Evolutionary conservation across 228 moss, liverwort and hornwort species (phyloP).

Genomic region (Sphagnum magellanicum): DNA sequence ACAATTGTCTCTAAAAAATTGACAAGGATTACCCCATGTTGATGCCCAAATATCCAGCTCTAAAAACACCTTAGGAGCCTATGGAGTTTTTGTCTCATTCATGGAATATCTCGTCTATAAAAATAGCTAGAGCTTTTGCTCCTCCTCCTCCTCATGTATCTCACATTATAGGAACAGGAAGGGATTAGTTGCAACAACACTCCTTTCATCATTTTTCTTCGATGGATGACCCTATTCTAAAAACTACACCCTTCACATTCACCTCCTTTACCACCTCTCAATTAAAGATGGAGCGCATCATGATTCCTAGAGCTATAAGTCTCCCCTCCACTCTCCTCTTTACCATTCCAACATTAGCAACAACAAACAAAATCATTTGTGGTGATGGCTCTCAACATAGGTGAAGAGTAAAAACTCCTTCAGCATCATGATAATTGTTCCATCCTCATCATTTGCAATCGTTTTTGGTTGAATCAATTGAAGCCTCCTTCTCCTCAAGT

Average conservation of each 20-base stretch:
- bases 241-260: constrained; percentile 51
- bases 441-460: no score
- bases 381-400: no score
- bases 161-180: no score
- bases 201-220: not conserved
- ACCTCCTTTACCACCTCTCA: constrained; percentile 52
- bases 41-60: constrained; percentile 51
- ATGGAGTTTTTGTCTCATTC: constrained; percentile 71
- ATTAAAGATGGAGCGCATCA: constrained; percentile 60
- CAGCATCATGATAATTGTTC: no score
- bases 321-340: not conserved
- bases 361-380: no score
- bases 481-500: no score
- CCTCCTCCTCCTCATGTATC: no score
- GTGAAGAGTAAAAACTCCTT: no score
- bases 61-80: constrained; percentile 57
- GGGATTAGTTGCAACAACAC: no score
- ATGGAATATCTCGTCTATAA: constrained; percentile 61
- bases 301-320: constrained; percentile 49
- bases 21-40: constrained; percentile 64
- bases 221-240: constrained; percentile 32
- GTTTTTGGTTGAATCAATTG: no score
- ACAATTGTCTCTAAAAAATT: constrained; percentile 33
- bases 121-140: constrained; percentile 12
- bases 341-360: no score